Conservation (phyloP, 805 yeast genomes). For the Saccharomycopsis vini region DNA sequence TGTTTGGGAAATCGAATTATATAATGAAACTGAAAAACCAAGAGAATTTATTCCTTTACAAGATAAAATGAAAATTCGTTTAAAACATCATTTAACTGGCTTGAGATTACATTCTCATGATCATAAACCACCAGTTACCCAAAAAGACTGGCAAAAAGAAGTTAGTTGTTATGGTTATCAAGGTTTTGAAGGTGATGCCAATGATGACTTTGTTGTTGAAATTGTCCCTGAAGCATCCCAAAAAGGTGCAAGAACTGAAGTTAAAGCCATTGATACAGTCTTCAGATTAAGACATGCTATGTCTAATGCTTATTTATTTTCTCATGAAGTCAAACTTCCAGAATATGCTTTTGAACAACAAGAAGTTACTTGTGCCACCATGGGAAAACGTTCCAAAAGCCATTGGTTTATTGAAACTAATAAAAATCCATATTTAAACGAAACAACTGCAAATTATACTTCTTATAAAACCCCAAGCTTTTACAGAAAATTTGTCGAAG, state of each 20-base stretch:
- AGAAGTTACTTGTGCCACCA: conserved; percentile 73
- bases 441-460: conserved; percentile 51
- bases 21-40: conserved; percentile 47
- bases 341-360: conserved; percentile 80
- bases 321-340: conserved; percentile 66
- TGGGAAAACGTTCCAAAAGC: conserved; percentile 55
- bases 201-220: conserved; percentile 74
- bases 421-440: conserved; percentile 38
- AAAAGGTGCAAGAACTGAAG: conserved; percentile 44
- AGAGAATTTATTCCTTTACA: conserved; percentile 47
- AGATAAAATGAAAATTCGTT: conserved; percentile 63
- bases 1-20: conserved; percentile 62
- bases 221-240: conserved; percentile 47
- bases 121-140: conserved; percentile 59
- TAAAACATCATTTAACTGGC: conserved; percentile 47
- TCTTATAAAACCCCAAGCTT: conserved; percentile 67
- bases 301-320: conserved; percentile 68
- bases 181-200: conserved; percentile 74
- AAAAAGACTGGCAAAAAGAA: conserved; percentile 77
- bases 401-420: conserved; percentile 85
- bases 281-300: conserved; percentile 71
- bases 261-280: conserved; percentile 62
- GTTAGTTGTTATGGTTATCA: conserved; percentile 68
- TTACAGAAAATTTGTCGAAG: conserved; percentile 63
- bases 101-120: conserved; percentile 78